Percentiles rank a stretch among this genome's conserved stretches.
Conservation (phyloP, 176 grass and related monocot species). For the Paspalum vaginatum region DNA sequence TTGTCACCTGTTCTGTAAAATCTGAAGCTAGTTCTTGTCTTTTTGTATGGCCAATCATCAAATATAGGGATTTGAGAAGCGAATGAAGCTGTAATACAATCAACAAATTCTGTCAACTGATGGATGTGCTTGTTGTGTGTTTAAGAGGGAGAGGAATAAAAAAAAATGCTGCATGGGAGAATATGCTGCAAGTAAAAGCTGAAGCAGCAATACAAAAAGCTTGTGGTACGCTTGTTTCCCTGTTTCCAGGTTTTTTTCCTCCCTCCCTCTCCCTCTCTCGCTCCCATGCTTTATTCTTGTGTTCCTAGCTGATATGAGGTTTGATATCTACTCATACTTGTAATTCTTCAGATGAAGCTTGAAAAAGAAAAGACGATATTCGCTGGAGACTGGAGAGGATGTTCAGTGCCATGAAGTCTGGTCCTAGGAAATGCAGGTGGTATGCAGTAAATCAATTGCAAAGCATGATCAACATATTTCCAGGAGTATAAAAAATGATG, state of each 20-base stretch:
- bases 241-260: not conserved
- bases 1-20: not conserved
- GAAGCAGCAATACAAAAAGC: constrained; percentile 71
- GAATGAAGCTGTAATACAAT: constrained; percentile 28
- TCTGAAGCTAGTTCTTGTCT: constrained; percentile 6
- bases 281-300: constrained; percentile 14
- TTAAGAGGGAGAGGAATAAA: constrained; percentile 60
- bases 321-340: constrained; percentile 21
- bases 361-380: constrained; percentile 72
- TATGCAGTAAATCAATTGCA: constrained; percentile 36
- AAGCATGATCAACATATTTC: constrained; percentile 55
- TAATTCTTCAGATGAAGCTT: constrained; percentile 68
- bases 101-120: constrained; percentile 22
- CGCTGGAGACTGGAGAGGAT: constrained; percentile 79
- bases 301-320: constrained; percentile 3
- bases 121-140: constrained; percentile 34
- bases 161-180: constrained; percentile 77
- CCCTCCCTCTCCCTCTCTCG: too few relatives aligned
- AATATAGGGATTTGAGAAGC: not conserved
- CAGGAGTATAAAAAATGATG: constrained; percentile 49
- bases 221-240: constrained; percentile 61
- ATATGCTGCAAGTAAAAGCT: constrained; percentile 70
- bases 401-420: constrained; percentile 63
- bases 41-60: not conserved
- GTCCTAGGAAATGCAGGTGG: constrained; percentile 67